A percentile compares a stretch with the other conserved stretches of the same genome.
Evolutionary conservation across 2,329 filamentous ascomycete species (phyloP).

Genomic region (Cladophialophora chaetospira): DNA sequence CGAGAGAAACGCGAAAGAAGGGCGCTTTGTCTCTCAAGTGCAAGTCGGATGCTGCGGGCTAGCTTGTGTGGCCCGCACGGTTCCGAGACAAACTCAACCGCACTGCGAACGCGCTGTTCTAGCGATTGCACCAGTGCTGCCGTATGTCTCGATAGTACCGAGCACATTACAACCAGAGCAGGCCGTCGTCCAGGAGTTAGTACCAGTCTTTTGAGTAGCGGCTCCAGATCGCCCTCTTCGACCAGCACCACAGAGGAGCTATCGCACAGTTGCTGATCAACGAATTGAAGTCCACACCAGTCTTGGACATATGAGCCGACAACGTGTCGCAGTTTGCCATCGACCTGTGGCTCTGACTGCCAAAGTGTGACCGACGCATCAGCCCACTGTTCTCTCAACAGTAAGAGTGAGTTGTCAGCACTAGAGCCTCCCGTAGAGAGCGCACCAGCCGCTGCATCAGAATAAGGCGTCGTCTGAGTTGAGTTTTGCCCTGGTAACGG

Average conservation of each 20-base stretch:
- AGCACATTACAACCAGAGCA: constrained; percentile 20
- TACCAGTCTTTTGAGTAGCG: constrained; percentile 9
- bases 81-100: constrained; percentile 23
- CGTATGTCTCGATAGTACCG: constrained; percentile 19
- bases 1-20: neutral
- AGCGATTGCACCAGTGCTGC: constrained; percentile 15
- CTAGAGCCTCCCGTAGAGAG: constrained; percentile 14
- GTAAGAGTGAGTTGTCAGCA: constrained; percentile 11
- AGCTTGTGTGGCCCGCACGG: constrained; percentile 26
- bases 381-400: constrained; percentile 10
- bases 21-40: constrained; percentile 17
- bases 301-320: constrained; percentile 16
- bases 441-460: constrained; percentile 11
- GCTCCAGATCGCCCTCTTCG: constrained; percentile 20
- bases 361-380: constrained; percentile 16
- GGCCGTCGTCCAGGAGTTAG: constrained; percentile 12
- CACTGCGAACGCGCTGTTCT: constrained; percentile 21
- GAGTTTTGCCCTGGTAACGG: constrained; percentile 20
- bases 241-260: constrained; percentile 19
- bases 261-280: constrained; percentile 13
- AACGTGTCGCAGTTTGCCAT: constrained; percentile 5
- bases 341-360: constrained; percentile 1
- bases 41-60: constrained; percentile 18
- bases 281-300: constrained; percentile 21
- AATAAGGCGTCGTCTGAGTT: constrained; percentile 19